Evolutionary conservation across 2,329 filamentous ascomycete genomes (phyloP), one percentile per base, ranked within the genome.

Genomic region (Apiospora marii): DNA sequence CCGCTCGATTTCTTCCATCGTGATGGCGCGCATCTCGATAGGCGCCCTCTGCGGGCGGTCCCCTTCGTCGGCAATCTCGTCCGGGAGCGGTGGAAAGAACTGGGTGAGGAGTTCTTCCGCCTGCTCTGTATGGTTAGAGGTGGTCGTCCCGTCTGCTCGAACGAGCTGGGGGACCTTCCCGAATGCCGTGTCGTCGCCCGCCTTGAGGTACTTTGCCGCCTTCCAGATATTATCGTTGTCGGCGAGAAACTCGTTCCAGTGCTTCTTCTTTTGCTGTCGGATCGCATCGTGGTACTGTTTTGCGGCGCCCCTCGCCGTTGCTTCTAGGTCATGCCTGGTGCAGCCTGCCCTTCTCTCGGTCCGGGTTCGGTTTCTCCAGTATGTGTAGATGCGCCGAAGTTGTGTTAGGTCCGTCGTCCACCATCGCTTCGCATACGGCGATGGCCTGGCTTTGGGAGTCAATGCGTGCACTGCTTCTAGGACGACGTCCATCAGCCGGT

Each of bases 161-260:
- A n/a, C n/a, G n/a, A n/a, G n/a, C n/a, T n/a, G n/a, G n/a, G n/a
- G n/a, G n/a, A n/a, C n/a, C n/a, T n/a, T n/a, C n/a, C n/a, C n/a
- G n/a, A n/a, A n/a, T n/a, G n/a, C n/a, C n/a, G n/a, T 51, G 68
- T 51, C 68, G 67, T 64, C 61, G 70, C 67, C 76, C 78, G n/a
- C 73, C 51, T 77, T 73, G 19, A 81, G 72, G 67, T 81, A 80
- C 69, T 76, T 79, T 4, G 78, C 77, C 30, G 77, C 78, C 69
- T 79, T 74, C 78, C 74, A 81, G 68, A 80, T 79, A 49, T 80
- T 80, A 27, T 74, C 72, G 53, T 77, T 73, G 68, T 80, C 77
- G 0, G 72, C 77, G 16, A 80, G 75, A 53, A 80, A 79, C 49
- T 77, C 76, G 10, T 80, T 68, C 76, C 74, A 79, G 64, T 79